phyloP scores from a whole-genome alignment of 768 basidiomycete genomes.

The Lactifluus subvellereus region DNA sequence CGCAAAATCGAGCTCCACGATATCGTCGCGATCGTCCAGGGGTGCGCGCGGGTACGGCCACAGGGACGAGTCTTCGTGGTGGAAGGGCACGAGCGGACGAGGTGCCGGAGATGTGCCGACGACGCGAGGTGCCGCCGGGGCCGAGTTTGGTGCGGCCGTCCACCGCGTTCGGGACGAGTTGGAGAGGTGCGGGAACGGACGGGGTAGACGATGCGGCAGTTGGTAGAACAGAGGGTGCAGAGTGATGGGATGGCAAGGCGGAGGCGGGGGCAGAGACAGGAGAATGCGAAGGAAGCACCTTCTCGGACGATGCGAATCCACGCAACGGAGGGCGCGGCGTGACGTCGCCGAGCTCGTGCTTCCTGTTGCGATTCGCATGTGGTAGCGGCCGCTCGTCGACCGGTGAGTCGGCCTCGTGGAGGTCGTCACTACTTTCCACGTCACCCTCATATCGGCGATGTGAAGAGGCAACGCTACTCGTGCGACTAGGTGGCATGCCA shows the following conservation, averaged over 20 bases:
- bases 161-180: background rate
- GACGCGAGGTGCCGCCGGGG: background rate
- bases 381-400: constrained; percentile 19
- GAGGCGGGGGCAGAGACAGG: background rate
- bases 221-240: constrained; percentile 10
- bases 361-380: background rate
- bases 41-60: constrained; percentile 62
- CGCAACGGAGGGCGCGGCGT: constrained; percentile 50
- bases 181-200: background rate
- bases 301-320: constrained; percentile 18
- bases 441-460: constrained; percentile 35
- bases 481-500: constrained; percentile 43
- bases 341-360: constrained; percentile 40
- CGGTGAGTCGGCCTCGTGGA: constrained; percentile 24
- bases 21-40: constrained; percentile 47
- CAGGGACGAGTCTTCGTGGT: constrained; percentile 54
- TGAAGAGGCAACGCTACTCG: constrained; percentile 31
- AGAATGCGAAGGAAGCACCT: background rate
- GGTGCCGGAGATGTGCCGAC: constrained; percentile 11
- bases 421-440: constrained; percentile 33
- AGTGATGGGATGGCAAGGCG: constrained; percentile 15
- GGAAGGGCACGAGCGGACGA: constrained; percentile 50
- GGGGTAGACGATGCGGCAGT: constrained; percentile 9
- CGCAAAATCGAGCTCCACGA: constrained; percentile 74
- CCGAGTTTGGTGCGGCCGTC: background rate